Base-by-base conservation (phyloP, 2,329 filamentous ascomycete species). In the Xylariaceae sp. region DNA sequence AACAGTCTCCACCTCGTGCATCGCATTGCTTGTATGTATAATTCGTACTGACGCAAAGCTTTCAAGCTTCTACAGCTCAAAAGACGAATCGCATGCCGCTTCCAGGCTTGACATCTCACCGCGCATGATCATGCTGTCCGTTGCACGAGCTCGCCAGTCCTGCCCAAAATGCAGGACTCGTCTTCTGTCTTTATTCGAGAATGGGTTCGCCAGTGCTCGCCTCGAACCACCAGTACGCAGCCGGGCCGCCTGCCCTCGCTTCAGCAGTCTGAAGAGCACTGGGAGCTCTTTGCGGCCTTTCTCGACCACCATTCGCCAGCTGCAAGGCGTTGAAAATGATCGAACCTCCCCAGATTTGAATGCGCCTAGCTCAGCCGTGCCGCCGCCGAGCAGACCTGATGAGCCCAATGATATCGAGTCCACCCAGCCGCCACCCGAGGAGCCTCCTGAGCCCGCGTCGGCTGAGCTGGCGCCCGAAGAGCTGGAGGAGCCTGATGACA, bases 71-170 rank as follows among this genome's bases (percentile, higher is more conserved):
- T n/a, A n/a, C n/a, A n/a, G n/a, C n/a, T n/a, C n/a, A n/a, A n/a
- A n/a, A n/a, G n/a, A n/a, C n/a, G n/a, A n/a, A n/a, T n/a, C n/a
- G n/a, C n/a, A n/a, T n/a, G n/a, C n/a, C n/a, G n/a, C n/a, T n/a
- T n/a, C n/a, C n/a, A n/a, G n/a, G n/a, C n/a, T n/a, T n/a, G n/a
- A n/a, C n/a, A n/a, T n/a, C n/a, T n/a, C n/a, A n/a, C n/a, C n/a
- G n/a, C n/a, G n/a, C n/a, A n/a, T n/a, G 31, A 51, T 29, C 19
- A 64, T 64, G 61, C 43, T 64, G 39, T 55, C 60, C 33, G 59
- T 55, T n/a, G 46, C 55, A 23, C 60, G 56, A 44, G 45, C 52
- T 19, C 58, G 54, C 35, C 53, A 53, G 30, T 42, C 59, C 17
- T 64, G 61, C 36, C 59, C 60, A 23, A 51, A 53, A 37, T 64